Base-by-base conservation (phyloP, 1,139 yeast genomes). In the Wickerhamomyces sp. region DNA sequence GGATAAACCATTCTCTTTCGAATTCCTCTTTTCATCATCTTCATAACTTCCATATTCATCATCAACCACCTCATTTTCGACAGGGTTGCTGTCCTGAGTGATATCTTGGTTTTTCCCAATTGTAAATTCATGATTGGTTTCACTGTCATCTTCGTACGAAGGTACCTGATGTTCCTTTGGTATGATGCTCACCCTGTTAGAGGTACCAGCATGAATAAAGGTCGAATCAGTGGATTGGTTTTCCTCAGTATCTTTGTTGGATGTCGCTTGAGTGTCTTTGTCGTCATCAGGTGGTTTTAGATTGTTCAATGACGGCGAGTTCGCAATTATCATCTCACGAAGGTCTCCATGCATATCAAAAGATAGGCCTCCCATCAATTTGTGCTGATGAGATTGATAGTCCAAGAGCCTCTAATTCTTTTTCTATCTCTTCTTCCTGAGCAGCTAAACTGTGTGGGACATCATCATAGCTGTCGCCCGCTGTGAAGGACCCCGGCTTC, bases 321-420 rank as follows among this genome's bases (percentile, higher is more conserved):
- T 44, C 7, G 39, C 42, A 13, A 34, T 30, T 3, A 40, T 46
- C 37, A 40, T 37, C 8, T 37, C 36, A 11, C 40, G 40, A 7
- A 42, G 23, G 23, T 47, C 50, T 39, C 42, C 44, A 36, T 10
- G 33, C 27, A 34, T 26, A 15, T 8, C 23, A 27, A 36, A 34
- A 40, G 43, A 32, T 31, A 35, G 45, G 50, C 50, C 50, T 47
- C 50, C 42, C 44, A 18, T 40, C 33, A n/a, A 18, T 4, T 18
- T 18, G 23, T 18, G 39, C 8, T 13, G 27, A 9, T 8, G 33
- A 8, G 27, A 7, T n/a, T 29, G 31, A 29, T 3, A 29, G 3
- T 4, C 13, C 13, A 11, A 29, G 11, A 29, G 31, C 13, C 13
- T 29, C 31, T 29, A 29, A 29, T 11, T 4, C 31, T 29, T 29